These are phyloP conservation scores for Penicillium vulpinum DNA, from an alignment of 2,329 filamentous ascomycete genomes.

Conservation along the genomic window DNA sequence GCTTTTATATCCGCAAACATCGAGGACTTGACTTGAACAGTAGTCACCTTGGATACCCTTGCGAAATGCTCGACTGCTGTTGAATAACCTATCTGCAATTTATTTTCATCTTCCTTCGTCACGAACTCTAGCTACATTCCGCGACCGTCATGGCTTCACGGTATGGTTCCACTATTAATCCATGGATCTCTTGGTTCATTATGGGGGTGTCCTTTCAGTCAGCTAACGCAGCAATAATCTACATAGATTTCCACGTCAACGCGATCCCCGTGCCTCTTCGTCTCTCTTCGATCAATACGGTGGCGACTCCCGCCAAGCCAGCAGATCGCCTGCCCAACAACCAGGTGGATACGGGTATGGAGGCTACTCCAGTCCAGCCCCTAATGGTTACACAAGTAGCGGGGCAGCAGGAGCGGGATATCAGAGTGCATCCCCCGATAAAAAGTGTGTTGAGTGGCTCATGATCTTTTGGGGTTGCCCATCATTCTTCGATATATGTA, in stretches of 20 bases:
- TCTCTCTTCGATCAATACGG: constrained; percentile 76
- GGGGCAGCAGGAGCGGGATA: constrained; percentile 35
- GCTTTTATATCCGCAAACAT: constrained; percentile 25
- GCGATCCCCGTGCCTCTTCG: constrained; percentile 65
- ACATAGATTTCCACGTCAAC: constrained; percentile 65
- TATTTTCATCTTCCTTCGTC: neutral
- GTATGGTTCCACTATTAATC: constrained; percentile 23
- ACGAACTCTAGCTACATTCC: constrained; percentile 2
- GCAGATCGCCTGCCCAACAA: constrained; percentile 41
- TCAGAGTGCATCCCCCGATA: constrained; percentile 70
- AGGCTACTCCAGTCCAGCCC: constrained; percentile 30
- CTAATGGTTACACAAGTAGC: constrained; percentile 26
- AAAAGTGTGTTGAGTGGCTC: constrained; percentile 50
- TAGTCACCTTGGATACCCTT: neutral
- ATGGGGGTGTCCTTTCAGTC: neutral
- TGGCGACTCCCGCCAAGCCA: constrained; percentile 49
- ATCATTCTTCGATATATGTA: neutral
- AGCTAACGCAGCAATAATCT: neutral
- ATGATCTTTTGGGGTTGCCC: neutral
- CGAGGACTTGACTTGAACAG: constrained; percentile 5
- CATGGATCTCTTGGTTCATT: constrained; percentile 6
- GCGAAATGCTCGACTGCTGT: constrained; percentile 12
- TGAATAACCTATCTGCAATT: neutral
- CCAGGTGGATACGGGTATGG: constrained; percentile 55
- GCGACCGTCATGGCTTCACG: constrained; percentile 37